Evolutionary conservation across 2,329 filamentous ascomycete species (phyloP), one percentile per base, ranked within the genome.

Genomic region (Epichloe typhina): DNA sequence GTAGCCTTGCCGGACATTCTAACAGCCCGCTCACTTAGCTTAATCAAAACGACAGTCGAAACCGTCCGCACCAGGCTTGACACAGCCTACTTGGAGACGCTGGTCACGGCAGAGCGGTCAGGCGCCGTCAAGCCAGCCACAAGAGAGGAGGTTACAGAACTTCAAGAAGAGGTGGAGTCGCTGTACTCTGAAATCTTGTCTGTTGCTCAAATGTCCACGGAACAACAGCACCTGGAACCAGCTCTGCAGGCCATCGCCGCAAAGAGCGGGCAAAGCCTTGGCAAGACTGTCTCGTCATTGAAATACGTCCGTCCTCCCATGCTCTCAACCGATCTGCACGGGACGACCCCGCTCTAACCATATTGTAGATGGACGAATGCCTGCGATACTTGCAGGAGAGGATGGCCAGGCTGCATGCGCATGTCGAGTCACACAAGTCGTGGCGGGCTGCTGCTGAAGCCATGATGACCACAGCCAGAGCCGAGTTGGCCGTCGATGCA

Each of bases 181-280:
- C 69, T 88, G 3, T 83, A 84, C 57, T 70, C 80, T 0, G 84
- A 88, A 60, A 81, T 88, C 40, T 68, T 83, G 0, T 79, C 83
- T 0, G 80, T 88, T 2, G 77, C 82, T 6, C 79, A 84, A 54
- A 87, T 88, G 79, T 79, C 83, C 0, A 73, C 82, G 1, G 81
- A 86, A 56, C 77, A 84, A 57, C 80, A 85, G 59, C 75, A 82
- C 56, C 70, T 84, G 5, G 75, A 79, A 53, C 83, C 83, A 0
- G 78, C 83, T 1, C 65, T 79, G 5, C 65, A 67, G 50, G 66
- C 69, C 0, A 61, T 75, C 4, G 64, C 72, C 6, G 63, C 67
- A 2, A 71, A 66, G 50, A 72, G 69, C 47, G 68, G 70, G 1
- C 66, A 72, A 38, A 70, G 66, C 21, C 55, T 73, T n/a, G 63